Percentiles rank a stretch among this genome's conserved stretches.
Evolutionary conservation across 2,329 filamentous ascomycete genomes (phyloP).

Genomic region (Arthrobotrys sphaeroides): DNA sequence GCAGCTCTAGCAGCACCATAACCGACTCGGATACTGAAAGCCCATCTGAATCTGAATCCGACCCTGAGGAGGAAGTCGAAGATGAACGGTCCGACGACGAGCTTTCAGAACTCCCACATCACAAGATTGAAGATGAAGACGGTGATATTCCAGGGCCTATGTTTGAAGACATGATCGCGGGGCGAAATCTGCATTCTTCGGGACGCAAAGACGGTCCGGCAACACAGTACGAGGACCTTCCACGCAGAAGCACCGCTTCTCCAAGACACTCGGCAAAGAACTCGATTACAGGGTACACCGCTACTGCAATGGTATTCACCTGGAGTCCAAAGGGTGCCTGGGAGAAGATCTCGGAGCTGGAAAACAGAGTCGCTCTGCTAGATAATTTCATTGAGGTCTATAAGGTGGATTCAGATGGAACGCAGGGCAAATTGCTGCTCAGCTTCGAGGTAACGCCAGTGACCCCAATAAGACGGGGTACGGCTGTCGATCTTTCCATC

Average conservation of each 20-base stretch:
- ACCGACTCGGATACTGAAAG: constrained; percentile 32
- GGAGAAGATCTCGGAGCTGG: constrained; percentile 49
- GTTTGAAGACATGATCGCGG: constrained; percentile 68
- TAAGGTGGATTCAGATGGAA: constrained; percentile 19
- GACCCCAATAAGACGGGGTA: constrained; percentile 88
- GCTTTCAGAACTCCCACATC: constrained; percentile 63
- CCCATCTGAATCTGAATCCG: constrained; percentile 63
- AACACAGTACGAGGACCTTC: constrained; percentile 38
- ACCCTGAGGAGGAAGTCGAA: constrained; percentile 68
- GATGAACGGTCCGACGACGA: constrained; percentile 62
- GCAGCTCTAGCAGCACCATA: constrained; percentile 18
- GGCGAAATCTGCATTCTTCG: constrained; percentile 60
- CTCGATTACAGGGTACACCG: constrained; percentile 33
- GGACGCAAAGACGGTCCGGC: constrained; percentile 50
- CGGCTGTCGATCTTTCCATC: constrained; percentile 91
- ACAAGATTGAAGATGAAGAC: constrained; percentile 67
- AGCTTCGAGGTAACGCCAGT: constrained; percentile 89
- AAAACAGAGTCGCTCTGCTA: constrained; percentile 25
- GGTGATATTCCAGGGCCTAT: constrained; percentile 65
- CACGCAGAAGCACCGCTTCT: constrained; percentile 45
- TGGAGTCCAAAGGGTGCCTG: constrained; percentile 49
- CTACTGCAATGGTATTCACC: constrained; percentile 39
- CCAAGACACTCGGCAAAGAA: constrained; percentile 50
- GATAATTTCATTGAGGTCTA: constrained; percentile 52
- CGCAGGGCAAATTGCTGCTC: constrained; percentile 65